Evolutionary conservation across 345 rosid genomes (phyloP), one percentile per base, ranked within the genome.

Genomic region (Adansonia digitata): DNA sequence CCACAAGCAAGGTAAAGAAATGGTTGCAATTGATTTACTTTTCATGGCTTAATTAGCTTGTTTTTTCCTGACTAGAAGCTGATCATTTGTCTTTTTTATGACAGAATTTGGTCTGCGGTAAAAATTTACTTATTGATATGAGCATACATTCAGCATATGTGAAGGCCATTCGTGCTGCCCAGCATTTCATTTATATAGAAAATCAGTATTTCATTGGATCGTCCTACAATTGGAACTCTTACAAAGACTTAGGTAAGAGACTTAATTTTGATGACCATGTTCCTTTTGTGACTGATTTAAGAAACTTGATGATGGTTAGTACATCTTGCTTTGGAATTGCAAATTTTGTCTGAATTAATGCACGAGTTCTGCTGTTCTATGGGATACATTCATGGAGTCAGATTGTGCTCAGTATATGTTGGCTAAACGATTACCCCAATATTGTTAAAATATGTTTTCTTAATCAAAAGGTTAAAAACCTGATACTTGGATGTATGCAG

Each of bases 161-260:
- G 65, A 91, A 90, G 82, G 98, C 98, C 75, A 94, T 94, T 69
- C 98, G 97, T 80, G 82, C 95, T 72, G 98, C 98, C 17, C 98
- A 94, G 82, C 97, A 94, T 81, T 94, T 87, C 77, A 91, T 94
- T 74, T 94, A 94, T 78, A 92, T 94, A 1, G 98, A 94, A 86
- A 94, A 94, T 77, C 98, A 94, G 81, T 94, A 94, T 79, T 94
- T 94, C 82, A 89, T 91, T 75, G 98, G 98, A 26, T 94, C 98
- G 60, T 91, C 98, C n/a, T 92, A 79, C 87, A 88, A 86, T 74
- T 94, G 98, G 98, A 86, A 81, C 81, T 85, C 92, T 53, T 63
- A 88, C 78, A 90, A 81, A 82, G 92, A 91, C 82, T 69, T 92
- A 77, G 98, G 98, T 94, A 72, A 56, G 84, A 17, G 43, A 34